Evolutionary conservation across 805 yeast species (phyloP).

Genomic region (Hanseniaspora vineae): DNA sequence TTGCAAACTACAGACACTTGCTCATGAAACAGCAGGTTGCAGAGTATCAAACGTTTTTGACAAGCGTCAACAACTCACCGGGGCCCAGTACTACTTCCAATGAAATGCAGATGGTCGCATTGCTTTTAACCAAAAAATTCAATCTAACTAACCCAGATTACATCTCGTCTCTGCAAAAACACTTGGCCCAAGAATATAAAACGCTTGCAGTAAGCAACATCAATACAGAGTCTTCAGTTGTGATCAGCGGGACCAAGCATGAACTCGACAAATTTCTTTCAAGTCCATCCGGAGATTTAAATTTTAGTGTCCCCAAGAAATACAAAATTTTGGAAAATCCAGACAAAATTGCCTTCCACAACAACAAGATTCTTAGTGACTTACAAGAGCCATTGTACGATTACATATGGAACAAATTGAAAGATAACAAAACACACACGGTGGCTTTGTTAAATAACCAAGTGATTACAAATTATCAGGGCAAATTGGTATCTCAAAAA

Average conservation of each 20-base stretch:
- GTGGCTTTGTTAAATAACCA: constrained; percentile 16
- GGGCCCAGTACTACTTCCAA: neutral
- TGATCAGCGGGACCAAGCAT: constrained; percentile 19
- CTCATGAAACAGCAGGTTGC: constrained; percentile 13
- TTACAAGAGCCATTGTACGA: constrained; percentile 23
- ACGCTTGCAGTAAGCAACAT: constrained; percentile 19
- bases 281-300: constrained; percentile 1
- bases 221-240: constrained; percentile 21
- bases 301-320: constrained; percentile 15
- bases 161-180: neutral
- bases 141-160: neutral
- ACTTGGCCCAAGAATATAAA: neutral
- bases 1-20: constrained; percentile 22
- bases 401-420: constrained; percentile 20
- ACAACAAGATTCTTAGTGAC: constrained; percentile 18
- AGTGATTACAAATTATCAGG: constrained; percentile 20
- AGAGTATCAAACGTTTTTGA: neutral
- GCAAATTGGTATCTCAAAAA: constrained; percentile 15
- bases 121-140: neutral
- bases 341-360: constrained; percentile 22
- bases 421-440: constrained; percentile 16
- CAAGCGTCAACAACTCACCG: neutral
- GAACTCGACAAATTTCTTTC: constrained; percentile 18
- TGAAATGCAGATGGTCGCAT: neutral
- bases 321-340: constrained; percentile 20